phyloP scores from a whole-genome alignment of 192 early-diverging fungal genomes.

The Dispira parvispora region DNA sequence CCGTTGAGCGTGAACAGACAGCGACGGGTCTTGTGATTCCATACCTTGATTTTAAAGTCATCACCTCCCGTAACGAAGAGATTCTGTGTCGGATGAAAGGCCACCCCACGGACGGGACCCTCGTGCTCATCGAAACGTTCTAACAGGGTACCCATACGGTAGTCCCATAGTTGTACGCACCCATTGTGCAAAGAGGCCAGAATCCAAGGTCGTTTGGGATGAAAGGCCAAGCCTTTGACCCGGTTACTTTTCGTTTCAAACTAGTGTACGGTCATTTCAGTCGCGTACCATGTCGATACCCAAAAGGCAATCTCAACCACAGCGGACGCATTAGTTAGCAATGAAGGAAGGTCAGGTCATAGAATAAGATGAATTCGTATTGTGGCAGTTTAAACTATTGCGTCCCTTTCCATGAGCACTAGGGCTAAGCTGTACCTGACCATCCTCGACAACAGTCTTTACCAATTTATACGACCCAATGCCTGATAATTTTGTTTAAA shows the following conservation, averaged over 20 bases:
- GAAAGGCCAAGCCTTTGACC: constrained; percentile 91
- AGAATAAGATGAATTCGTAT: too few relatives aligned
- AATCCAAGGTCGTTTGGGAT: constrained; percentile 97
- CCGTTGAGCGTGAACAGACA: constrained; percentile 95
- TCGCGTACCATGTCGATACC: too few relatives aligned
- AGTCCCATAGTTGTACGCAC: constrained; percentile 97
- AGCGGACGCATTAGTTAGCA: too few relatives aligned
- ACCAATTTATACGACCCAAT: too few relatives aligned
- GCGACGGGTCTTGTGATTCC: constrained; percentile 95
- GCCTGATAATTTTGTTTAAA: too few relatives aligned
- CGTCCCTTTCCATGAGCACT: too few relatives aligned
- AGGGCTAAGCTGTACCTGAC: too few relatives aligned
- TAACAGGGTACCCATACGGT: constrained; percentile 94
- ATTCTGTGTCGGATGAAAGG: constrained; percentile 91
- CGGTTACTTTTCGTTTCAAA: constrained; percentile 99
- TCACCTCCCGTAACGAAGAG: constrained; percentile 97
- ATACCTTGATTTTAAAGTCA: constrained; percentile 99
- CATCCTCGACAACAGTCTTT: too few relatives aligned
- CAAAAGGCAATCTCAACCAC: too few relatives aligned
- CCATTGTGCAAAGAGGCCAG: constrained; percentile 95
- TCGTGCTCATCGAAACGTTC: constrained; percentile 99
- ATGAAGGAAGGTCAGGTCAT: too few relatives aligned
- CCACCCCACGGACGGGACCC: constrained; percentile 92
- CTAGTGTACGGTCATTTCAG: constrained; percentile 23
- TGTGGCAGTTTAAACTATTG: too few relatives aligned